A percentile compares a stretch with the other conserved stretches of the same genome.
These are phyloP conservation scores for Vachellia pachyceras DNA, from an alignment of 306 rosid species.

Conservation along the genomic window DNA sequence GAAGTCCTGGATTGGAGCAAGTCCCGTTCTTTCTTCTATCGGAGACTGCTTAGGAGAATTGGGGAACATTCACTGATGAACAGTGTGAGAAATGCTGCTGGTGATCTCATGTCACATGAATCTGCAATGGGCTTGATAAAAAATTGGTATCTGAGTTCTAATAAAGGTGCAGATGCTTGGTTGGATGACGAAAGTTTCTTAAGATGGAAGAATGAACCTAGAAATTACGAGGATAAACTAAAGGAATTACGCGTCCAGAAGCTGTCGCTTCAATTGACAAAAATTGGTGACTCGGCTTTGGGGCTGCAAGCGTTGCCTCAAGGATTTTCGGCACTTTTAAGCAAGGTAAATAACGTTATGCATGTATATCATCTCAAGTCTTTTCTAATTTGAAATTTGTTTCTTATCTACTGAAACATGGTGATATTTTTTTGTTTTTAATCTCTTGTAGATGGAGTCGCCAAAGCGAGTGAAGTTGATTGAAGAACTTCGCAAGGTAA, in stretches of 20 bases:
- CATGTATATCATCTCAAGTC: not conserved
- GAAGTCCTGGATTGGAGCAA: conserved; percentile 85
- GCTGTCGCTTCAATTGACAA: conserved; percentile 73
- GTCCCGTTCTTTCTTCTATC: conserved; percentile 80
- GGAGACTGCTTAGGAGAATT: conserved; percentile 78
- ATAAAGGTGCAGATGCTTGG: conserved; percentile 69
- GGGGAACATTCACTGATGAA: conserved; percentile 78
- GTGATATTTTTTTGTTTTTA: conserved; percentile 35
- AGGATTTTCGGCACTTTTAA: conserved; percentile 89
- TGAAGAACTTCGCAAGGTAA: conserved; percentile 80
- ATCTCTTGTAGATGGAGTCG: conserved; percentile 74
- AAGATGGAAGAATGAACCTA: conserved; percentile 72
- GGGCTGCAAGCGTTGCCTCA: conserved; percentile 93
- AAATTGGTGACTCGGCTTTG: conserved; percentile 67
- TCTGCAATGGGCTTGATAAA: conserved; percentile 68
- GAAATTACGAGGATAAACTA: conserved; percentile 72
- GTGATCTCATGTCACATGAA: conserved; percentile 73
- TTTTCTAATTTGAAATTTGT: conserved; percentile 21
- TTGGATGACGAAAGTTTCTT: conserved; percentile 81
- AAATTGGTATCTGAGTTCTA: conserved; percentile 75
- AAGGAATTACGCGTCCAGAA: conserved; percentile 88
- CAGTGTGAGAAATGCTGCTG: conserved; percentile 78
- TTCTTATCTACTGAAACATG: conserved; percentile 27
- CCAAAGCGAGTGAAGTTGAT: conserved; percentile 60
- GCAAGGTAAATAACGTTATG: conserved; percentile 66